Conservation (phyloP, 139 green algal genomes). For the Chlamydomonas sp. region DNA sequence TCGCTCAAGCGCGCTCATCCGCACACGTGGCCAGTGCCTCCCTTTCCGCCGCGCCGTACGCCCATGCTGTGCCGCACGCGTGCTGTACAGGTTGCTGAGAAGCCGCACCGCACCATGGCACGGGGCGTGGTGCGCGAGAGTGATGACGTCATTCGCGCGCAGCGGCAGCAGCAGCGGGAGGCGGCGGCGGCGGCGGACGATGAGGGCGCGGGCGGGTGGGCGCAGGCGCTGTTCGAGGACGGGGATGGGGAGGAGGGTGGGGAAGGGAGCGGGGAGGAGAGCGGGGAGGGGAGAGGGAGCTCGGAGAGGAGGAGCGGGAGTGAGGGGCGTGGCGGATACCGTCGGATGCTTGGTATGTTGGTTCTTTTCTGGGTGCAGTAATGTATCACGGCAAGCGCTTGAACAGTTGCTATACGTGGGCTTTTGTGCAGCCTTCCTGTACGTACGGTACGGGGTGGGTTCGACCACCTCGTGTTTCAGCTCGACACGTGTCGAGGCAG, state of each 20-base stretch:
- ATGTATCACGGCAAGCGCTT: no score
- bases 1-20: no score
- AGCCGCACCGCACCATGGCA: constrained; percentile 47
- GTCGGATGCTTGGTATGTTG: no score
- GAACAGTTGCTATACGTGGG: no score
- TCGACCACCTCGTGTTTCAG: no score
- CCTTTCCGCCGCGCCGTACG: background rate
- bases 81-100: constrained; percentile 37
- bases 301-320: background rate
- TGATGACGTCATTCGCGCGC: constrained; percentile 34
- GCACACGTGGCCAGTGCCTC: no score
- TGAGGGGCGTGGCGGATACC: background rate
- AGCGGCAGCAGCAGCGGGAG: constrained; percentile 13
- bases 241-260: background rate
- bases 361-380: no score
- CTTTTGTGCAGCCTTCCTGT: no score
- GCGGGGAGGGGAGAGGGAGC: background rate
- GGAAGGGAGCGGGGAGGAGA: background rate
- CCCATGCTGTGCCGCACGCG: background rate
- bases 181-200: background rate
- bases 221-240: background rate
- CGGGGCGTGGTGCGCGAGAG: constrained; percentile 47
- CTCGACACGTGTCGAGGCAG: no score
- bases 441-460: no score
- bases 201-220: background rate